Evolutionary conservation across 2,329 filamentous ascomycete species (phyloP), one percentile per base, ranked within the genome.

Genomic region (Chaetomium strumarium): DNA sequence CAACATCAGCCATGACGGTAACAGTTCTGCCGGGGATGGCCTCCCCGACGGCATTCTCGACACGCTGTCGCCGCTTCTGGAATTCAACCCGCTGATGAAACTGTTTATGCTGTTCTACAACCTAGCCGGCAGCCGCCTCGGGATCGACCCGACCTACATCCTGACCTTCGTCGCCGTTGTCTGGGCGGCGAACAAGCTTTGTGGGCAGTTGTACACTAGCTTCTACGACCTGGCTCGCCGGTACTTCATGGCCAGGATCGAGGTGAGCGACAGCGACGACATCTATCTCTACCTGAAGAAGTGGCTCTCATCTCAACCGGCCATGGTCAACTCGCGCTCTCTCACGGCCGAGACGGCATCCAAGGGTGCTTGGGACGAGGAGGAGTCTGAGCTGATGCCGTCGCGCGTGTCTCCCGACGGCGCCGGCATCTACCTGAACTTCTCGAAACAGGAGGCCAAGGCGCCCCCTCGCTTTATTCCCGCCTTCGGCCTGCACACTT

Each of bases 281-380:
- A 81, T 84, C 29, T 83, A 82, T 60, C 47, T 63, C 3, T 77
- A 84, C 48, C 60, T 85, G 45, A 81, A 84, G 70, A 73, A 76
- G 48, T 85, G 77, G 70, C 71, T 84, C 8, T 75, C 77, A 0
- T 64, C 72, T 38, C 76, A 83, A 61, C 75, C 76, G 10, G 70
- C 68, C 19, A 74, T 80, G 55, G 70, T 70, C 31, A 74, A 74
- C 43, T 79, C 78, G 36, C 73, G 77, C 13, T 72, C 72, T 6
- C 67, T 83, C 14, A 76, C 74, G 56, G 80, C 79, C 7, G 77
- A 83, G 62, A 83, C 79, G 0, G 71, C 73, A 2, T 73, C 72
- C 47, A 76, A 72, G 59, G 77, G 72, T 16, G 76, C 77, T 0
- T 83, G 80, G 79, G 79, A 80, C 39, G 76, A 77, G 49, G 72